These are phyloP conservation scores for Phyllosticta citribraziliensis DNA, from an alignment of 2,329 filamentous ascomycete species.

Conservation along the genomic window DNA sequence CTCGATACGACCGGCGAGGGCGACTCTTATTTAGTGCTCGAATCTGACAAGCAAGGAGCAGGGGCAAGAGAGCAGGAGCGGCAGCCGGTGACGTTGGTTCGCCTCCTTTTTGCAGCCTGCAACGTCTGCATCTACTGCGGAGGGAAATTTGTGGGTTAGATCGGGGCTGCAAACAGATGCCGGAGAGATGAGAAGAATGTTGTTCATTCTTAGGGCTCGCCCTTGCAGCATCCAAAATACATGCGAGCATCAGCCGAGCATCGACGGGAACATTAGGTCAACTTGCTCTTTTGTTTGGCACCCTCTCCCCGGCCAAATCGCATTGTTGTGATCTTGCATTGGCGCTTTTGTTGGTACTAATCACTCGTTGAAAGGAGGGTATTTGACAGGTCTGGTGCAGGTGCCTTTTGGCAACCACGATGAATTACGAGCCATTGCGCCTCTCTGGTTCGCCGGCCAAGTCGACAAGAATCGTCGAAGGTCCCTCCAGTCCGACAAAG, in stretches of 20 bases:
- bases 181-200: not conserved
- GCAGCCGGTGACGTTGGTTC: slow-evolving; percentile 17
- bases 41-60: slow-evolving; percentile 5
- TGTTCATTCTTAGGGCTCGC: not conserved
- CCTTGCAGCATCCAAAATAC: not conserved
- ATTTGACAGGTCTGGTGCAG: not conserved
- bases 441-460: slow-evolving; percentile 11
- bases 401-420: not conserved
- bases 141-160: slow-evolving; percentile 22
- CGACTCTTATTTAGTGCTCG: not conserved
- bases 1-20: not conserved
- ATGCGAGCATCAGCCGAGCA: not conserved
- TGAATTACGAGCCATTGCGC: slow-evolving; percentile 6
- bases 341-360: not conserved
- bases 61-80: not conserved
- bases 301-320: not conserved
- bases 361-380: not conserved
- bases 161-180: not conserved
- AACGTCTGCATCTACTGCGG: slow-evolving; percentile 30
- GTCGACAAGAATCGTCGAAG: slow-evolving; percentile 22
- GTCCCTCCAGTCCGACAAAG: slow-evolving; percentile 22
- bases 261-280: not conserved
- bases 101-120: slow-evolving; percentile 24
- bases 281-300: not conserved
- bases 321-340: not conserved